These are phyloP conservation scores for Rhizopogon salebrosus DNA, from an alignment of 768 basidiomycete genomes.

Conservation along the genomic window DNA sequence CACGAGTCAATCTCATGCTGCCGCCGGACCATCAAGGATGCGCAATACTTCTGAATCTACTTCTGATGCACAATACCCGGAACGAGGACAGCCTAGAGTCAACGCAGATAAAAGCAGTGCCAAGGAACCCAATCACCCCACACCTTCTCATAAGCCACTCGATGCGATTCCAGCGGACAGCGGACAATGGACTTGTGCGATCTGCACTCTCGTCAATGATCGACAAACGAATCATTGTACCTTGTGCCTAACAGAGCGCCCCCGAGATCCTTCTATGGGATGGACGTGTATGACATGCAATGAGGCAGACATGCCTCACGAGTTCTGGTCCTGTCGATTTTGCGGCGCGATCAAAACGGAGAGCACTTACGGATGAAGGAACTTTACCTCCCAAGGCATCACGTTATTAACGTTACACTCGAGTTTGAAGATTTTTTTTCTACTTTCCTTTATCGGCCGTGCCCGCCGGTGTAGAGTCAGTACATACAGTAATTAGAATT, in stretches of 20 bases:
- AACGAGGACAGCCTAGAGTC: neutral
- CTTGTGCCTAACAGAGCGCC: conserved; percentile 46
- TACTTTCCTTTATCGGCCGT: neutral
- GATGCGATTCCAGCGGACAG: neutral
- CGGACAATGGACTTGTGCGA: conserved; percentile 45
- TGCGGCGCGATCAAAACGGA: conserved; percentile 64
- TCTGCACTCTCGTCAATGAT: conserved; percentile 67
- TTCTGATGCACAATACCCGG: neutral
- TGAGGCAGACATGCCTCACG: conserved; percentile 53
- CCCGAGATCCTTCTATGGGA: conserved; percentile 31
- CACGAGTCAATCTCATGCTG: neutral
- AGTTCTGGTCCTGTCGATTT: conserved; percentile 69
- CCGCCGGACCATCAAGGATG: conserved; percentile 23
- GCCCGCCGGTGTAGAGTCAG: neutral
- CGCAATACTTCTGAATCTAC: neutral
- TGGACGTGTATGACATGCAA: conserved; percentile 70
- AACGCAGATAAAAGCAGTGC: neutral
- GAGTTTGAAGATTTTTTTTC: neutral
- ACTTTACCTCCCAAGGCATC: neutral
- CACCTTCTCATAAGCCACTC: neutral
- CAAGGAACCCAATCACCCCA: neutral
- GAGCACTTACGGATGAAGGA: conserved; percentile 8
- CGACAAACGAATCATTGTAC: conserved; percentile 47
- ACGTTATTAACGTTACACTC: neutral
- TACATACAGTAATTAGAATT: too few relatives aligned